Conservation (phyloP, 192 early-diverging fungal genomes). For the Backusella mclennaniae region DNA sequence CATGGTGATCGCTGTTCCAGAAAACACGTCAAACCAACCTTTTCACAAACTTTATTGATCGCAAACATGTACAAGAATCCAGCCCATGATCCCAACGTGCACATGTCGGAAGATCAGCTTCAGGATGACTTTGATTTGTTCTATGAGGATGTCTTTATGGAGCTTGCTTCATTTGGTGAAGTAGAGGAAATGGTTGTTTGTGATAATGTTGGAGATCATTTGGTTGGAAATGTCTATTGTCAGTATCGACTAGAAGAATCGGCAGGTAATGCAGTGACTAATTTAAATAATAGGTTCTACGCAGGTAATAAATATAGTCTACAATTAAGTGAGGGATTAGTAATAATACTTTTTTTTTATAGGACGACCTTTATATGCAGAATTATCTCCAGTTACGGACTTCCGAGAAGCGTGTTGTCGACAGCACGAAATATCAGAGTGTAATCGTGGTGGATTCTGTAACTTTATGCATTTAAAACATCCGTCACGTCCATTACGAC, state of each 20-base stretch:
- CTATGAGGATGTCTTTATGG: conserved; percentile 95
- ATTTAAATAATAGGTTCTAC: conserved; percentile 93
- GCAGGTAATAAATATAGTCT: conserved; percentile 49
- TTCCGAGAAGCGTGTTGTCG: conserved; percentile 98
- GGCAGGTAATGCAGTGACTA: conserved; percentile 88
- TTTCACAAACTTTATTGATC: conserved; percentile 91
- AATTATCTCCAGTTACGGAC: conserved; percentile 96
- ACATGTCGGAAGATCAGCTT: conserved; percentile 65
- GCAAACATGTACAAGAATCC: conserved; percentile 97
- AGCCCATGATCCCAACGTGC: conserved; percentile 63
- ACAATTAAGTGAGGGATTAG: too few species aligned
- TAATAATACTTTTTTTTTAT: too few species aligned
- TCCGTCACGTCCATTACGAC: conserved; percentile 71
- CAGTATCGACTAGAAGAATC: conserved; percentile 90
- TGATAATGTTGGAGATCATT: conserved; percentile 97
- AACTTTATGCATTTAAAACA: conserved; percentile 99
- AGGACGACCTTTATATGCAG: conserved; percentile 90
- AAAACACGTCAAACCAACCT: conserved; percentile 96
- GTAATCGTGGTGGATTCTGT: conserved; percentile 94
- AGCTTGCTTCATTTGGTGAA: conserved; percentile 95
- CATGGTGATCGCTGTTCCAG: conserved; percentile 96
- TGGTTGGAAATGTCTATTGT: conserved; percentile 96
- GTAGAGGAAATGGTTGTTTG: conserved; percentile 97
- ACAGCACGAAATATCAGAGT: conserved; percentile 93
- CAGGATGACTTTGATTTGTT: conserved; percentile 94